Base-by-base conservation (phyloP, 495 filamentous ascomycete species). In the Symbiotaphrina buchneri region DNA sequence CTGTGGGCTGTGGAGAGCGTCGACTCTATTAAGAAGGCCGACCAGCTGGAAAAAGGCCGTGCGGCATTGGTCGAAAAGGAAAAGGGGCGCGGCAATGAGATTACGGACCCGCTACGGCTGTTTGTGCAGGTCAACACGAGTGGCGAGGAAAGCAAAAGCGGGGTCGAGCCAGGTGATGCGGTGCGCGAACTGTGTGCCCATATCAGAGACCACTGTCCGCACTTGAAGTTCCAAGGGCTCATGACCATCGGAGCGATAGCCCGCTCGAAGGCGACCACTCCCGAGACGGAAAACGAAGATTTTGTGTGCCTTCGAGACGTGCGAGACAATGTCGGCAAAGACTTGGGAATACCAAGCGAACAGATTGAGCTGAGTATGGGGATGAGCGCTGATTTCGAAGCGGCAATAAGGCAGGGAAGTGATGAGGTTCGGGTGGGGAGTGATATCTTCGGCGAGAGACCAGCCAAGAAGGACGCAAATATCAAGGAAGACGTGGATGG, bases 211-310 rank as follows among this genome's bases (percentile, higher is more conserved):
- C 47, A 62, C 21, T 92, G 84, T 53, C 71, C 73, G 2, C 60
- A 72, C 46, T 51, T 97, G 19, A 54, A 64, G 25, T 46, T 97
- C 13, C 59, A 74, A 32, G 87, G 87, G 0, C 45, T 97, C 4
- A 97, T 97, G 87, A 97, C 87, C 1, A 95, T 97, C 43, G 87
- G 87, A 1, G 81, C 82, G 11, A 87, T 97, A 44, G 84, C 80
- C 30, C 52, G 84, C 34, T 82, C 73, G 17, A 56, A 65, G 41
- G 76, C 60, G 2, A 70, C 67, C 6, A 71, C 67, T 15, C 41
- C 63, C 28, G 85, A 79, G 37, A 67, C 56, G 13, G 77, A 85
- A 52, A 97, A 97, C 53, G 81, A 84, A 48, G 87, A 97, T 54
- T 95, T 95, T 45, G 39, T 68, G 6, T 41, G 48, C 16, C 47